Percentiles rank a stretch among this genome's conserved stretches.
These are phyloP conservation scores for Acmispon strigosus DNA, from an alignment of 306 rosid genomes.

Conservation along the genomic window DNA sequence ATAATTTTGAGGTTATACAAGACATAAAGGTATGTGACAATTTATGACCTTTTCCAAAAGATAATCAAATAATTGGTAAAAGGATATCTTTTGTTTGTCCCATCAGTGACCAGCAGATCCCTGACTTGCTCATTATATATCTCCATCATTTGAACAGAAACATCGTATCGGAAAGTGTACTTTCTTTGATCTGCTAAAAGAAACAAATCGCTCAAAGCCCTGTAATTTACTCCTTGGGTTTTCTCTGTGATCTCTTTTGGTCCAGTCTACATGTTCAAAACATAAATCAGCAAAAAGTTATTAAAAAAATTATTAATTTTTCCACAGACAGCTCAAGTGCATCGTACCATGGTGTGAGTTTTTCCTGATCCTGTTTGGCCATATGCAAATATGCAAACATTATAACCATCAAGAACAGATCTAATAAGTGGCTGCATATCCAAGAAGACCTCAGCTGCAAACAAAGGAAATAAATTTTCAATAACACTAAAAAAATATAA, in stretches of 20 bases:
- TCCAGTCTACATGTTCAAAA: conserved; percentile 55
- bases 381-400: conserved; percentile 92
- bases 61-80: conserved; percentile 20
- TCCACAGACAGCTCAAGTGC: not conserved
- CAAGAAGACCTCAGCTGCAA: conserved; percentile 74
- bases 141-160: conserved; percentile 97
- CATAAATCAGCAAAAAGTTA: conserved; percentile 10
- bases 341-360: conserved; percentile 77
- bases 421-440: conserved; percentile 91
- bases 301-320: not conserved
- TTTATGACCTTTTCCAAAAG: not conserved
- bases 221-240: conserved; percentile 87
- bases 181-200: conserved; percentile 75
- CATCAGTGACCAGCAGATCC: conserved; percentile 84
- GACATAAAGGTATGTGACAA: not conserved
- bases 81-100: conserved; percentile 96
- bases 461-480: conserved; percentile 1
- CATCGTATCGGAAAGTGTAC: conserved; percentile 71
- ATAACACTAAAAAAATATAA: not conserved
- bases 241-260: conserved; percentile 85
- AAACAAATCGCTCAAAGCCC: conserved; percentile 93
- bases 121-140: conserved; percentile 97
- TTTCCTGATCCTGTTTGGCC: conserved; percentile 98
- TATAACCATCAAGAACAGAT: conserved; percentile 86
- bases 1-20: not conserved